These are phyloP conservation scores for Yarrowia porcina DNA, from an alignment of 805 yeast species.

Conservation along the genomic window DNA sequence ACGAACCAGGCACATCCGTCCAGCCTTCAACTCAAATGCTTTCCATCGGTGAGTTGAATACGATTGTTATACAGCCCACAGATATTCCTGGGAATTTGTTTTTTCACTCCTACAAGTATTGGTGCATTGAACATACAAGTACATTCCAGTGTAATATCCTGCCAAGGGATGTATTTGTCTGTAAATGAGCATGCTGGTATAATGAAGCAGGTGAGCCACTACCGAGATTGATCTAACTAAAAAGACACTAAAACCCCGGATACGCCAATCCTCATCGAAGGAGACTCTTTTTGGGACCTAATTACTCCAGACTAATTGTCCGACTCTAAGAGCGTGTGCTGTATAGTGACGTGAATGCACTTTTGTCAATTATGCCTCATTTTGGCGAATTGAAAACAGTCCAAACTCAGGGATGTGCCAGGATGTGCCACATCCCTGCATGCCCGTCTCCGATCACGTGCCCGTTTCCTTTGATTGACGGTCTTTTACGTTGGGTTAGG, in stretches of 20 bases:
- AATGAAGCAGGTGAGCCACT: not conserved
- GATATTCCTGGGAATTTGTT: too few relatives aligned
- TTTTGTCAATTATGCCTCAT: not conserved
- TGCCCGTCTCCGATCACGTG: not conserved
- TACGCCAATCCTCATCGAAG: not conserved
- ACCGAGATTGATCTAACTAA: not conserved
- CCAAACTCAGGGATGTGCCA: not conserved
- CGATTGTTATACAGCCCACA: too few relatives aligned
- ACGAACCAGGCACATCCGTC: not conserved
- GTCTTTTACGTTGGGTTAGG: not conserved
- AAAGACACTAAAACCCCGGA: not conserved
- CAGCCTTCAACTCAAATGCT: not conserved
- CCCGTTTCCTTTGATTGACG: not conserved
- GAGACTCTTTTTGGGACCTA: not conserved
- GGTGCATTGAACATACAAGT: too few relatives aligned
- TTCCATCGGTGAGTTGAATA: too few relatives aligned
- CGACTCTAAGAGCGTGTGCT: not conserved
- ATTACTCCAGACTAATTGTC: not conserved
- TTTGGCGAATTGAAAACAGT: conserved; percentile 1
- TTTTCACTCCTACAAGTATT: too few relatives aligned
- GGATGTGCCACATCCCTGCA: conserved; percentile 18
- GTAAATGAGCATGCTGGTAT: not conserved
- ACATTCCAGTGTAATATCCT: not conserved
- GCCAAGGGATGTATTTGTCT: not conserved
- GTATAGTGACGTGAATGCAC: not conserved